phyloP scores from a whole-genome alignment of 805 yeast genomes.

The Clavispora phyllophila region DNA sequence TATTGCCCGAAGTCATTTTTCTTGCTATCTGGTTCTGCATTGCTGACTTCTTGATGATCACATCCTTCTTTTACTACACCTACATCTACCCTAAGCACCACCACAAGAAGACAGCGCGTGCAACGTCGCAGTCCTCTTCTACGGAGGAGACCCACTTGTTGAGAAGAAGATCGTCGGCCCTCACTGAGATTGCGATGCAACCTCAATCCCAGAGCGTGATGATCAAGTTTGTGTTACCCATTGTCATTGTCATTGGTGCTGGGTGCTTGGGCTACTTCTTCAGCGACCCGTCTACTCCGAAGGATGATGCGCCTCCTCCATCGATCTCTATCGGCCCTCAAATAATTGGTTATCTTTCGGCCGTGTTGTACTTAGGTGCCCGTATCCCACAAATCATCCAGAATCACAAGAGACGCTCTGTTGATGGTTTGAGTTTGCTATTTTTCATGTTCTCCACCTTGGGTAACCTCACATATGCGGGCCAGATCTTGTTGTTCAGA shows the following conservation, averaged over 20 bases:
- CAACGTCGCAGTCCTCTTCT: conserved; percentile 3
- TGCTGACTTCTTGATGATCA: conserved; percentile 58
- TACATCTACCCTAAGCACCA: conserved; percentile 38
- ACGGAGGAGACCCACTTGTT: conserved; percentile 32
- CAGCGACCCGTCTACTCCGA: conserved; percentile 31
- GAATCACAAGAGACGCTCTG: conserved; percentile 72
- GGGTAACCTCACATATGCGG: conserved; percentile 73
- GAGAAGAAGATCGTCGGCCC: conserved; percentile 49
- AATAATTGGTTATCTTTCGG: conserved; percentile 65
- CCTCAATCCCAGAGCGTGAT: conserved; percentile 45
- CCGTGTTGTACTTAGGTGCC: conserved; percentile 65
- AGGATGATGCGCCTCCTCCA: conserved; percentile 19
- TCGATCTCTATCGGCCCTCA: conserved; percentile 52
- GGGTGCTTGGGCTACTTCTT: conserved; percentile 58
- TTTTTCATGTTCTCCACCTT: conserved; percentile 70
- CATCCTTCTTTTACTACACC: conserved; percentile 55
- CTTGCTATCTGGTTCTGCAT: conserved; percentile 74
- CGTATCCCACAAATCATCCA: conserved; percentile 76
- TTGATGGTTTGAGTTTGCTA: conserved; percentile 78
- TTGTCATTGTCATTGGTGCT: conserved; percentile 55
- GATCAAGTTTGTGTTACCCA: conserved; percentile 51
- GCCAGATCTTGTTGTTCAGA: conserved; percentile 64
- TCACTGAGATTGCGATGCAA: conserved; percentile 45
- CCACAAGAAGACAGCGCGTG: conserved; percentile 5
- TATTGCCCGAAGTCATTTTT: conserved; percentile 64